These are phyloP conservation scores for Talaromyces trachyspermus DNA, from an alignment of 495 filamentous ascomycete genomes.

Conservation along the genomic window DNA sequence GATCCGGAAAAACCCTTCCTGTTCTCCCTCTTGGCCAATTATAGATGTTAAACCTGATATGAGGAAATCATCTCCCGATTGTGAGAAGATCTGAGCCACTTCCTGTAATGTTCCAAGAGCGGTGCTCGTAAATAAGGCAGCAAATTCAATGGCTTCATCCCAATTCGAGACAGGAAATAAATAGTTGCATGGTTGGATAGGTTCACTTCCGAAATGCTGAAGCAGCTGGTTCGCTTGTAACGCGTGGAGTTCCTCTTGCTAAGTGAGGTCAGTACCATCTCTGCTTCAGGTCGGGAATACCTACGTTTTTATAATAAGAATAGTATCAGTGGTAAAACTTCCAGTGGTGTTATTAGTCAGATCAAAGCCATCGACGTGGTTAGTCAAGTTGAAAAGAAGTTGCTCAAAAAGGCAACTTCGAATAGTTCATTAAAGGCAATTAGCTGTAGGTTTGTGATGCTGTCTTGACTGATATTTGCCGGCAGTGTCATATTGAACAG, in stretches of 20 bases:
- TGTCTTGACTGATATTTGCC: conserved; percentile 34
- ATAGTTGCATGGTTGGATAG: conserved; percentile 55
- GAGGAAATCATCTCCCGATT: conserved; percentile 38
- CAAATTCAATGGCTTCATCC: conserved; percentile 48
- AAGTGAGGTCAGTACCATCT: too few relatives aligned
- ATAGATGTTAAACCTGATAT: conserved; percentile 41
- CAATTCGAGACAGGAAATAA: conserved; percentile 48
- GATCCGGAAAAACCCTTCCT: conserved; percentile 57
- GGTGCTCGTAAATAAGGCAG: conserved; percentile 54
- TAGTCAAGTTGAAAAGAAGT: conserved; percentile 56
- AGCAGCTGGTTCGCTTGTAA: conserved; percentile 50
- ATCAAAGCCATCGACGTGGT: conserved; percentile 43
- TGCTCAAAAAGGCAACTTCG: conserved; percentile 60
- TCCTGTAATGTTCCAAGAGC: conserved; percentile 59
- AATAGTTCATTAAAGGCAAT: conserved; percentile 61
- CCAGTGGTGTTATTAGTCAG: too few relatives aligned
- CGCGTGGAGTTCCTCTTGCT: conserved; percentile 64
- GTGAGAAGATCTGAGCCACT: conserved; percentile 45
- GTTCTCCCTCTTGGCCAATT: conserved; percentile 60
- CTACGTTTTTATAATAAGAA: too few relatives aligned
- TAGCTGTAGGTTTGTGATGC: conserved; percentile 47
- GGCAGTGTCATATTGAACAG: conserved; percentile 51
- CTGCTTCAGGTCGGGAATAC: too few relatives aligned
- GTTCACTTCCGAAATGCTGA: conserved; percentile 30
- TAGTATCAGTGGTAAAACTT: too few relatives aligned